A percentile compares a stretch with the other conserved stretches of the same genome.
Conservation (phyloP, 208 protist genomes). For the Crithidia mellificae region DNA sequence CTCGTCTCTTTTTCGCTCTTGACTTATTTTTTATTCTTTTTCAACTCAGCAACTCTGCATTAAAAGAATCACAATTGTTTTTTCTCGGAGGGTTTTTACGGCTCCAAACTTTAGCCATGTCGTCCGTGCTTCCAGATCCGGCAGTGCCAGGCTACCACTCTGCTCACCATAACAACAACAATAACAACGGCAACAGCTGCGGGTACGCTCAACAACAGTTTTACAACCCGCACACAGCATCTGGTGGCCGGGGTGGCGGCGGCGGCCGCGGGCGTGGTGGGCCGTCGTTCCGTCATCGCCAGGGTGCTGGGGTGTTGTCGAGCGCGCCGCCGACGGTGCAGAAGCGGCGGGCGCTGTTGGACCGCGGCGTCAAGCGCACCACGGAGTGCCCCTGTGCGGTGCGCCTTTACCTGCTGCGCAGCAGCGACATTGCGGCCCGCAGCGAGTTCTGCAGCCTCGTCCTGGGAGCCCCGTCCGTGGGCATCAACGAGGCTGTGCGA, state of each 20-base stretch:
- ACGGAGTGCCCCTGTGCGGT: constrained; percentile 52
- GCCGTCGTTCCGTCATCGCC: too few species aligned
- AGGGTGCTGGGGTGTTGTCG: too few species aligned
- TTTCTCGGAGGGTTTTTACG: background rate
- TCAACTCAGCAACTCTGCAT: too few species aligned
- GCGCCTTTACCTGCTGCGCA: constrained; percentile 39
- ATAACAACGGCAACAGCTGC: background rate
- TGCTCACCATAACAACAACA: too few species aligned
- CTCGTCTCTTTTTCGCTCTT: too few species aligned
- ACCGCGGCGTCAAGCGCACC: constrained; percentile 35
- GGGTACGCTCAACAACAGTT: too few species aligned
- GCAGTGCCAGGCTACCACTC: background rate
- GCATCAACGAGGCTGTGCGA: constrained; percentile 19
- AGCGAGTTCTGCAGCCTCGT: constrained; percentile 39
- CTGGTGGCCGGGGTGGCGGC: background rate
- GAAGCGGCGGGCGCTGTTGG: constrained; percentile 9
- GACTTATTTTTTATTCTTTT: background rate
- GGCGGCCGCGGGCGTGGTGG: too few species aligned
- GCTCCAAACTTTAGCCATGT: background rate
- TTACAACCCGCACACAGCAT: background rate
- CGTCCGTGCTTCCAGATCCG: constrained; percentile 2
- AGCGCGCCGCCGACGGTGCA: background rate
- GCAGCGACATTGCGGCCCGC: constrained; percentile 26
- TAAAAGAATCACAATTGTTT: too few species aligned
- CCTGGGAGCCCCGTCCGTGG: constrained; percentile 30